Conservation (phyloP, 192 early-diverging fungal genomes). For the Backusella parvicylindrica region DNA sequence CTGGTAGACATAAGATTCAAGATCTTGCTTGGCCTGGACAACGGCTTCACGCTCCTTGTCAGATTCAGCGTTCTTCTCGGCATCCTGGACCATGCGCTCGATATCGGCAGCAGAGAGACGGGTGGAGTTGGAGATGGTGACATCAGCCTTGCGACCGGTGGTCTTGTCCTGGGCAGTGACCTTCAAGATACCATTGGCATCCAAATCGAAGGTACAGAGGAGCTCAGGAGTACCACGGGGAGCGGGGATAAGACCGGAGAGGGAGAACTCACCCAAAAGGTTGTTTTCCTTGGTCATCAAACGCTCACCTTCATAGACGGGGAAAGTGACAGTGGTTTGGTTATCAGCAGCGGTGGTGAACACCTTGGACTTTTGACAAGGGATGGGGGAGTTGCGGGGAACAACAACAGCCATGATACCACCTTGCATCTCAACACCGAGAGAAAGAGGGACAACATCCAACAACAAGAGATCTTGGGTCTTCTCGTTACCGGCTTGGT, state of each 20-base stretch:
- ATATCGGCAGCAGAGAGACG: slow-evolving; percentile 89
- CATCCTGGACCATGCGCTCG: slow-evolving; percentile 89
- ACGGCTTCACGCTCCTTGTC: slow-evolving; percentile 73
- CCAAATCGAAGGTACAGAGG: slow-evolving; percentile 79
- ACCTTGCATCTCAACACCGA: slow-evolving; percentile 84
- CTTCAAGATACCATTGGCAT: slow-evolving; percentile 87
- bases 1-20: slow-evolving; percentile 75
- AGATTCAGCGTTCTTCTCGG: slow-evolving; percentile 82
- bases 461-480: slow-evolving; percentile 75
- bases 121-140: slow-evolving; percentile 95
- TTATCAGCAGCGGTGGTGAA: slow-evolving; percentile 83
- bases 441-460: slow-evolving; percentile 81
- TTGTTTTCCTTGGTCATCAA: slow-evolving; percentile 91
- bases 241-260: slow-evolving; percentile 75
- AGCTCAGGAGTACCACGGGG: slow-evolving; percentile 78
- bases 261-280: slow-evolving; percentile 80
- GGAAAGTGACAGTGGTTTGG: slow-evolving; percentile 85
- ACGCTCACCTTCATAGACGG: slow-evolving; percentile 86
- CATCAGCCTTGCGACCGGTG: slow-evolving; percentile 85
- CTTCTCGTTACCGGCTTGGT: slow-evolving; percentile 48
- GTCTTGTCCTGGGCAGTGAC: slow-evolving; percentile 91
- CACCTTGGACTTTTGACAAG: slow-evolving; percentile 75
- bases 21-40: slow-evolving; percentile 79
- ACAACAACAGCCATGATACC: slow-evolving; percentile 82
- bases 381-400: slow-evolving; percentile 81